Base-by-base conservation (phyloP, 108 stramenopile genomes). In the Nitzschia sp. region DNA sequence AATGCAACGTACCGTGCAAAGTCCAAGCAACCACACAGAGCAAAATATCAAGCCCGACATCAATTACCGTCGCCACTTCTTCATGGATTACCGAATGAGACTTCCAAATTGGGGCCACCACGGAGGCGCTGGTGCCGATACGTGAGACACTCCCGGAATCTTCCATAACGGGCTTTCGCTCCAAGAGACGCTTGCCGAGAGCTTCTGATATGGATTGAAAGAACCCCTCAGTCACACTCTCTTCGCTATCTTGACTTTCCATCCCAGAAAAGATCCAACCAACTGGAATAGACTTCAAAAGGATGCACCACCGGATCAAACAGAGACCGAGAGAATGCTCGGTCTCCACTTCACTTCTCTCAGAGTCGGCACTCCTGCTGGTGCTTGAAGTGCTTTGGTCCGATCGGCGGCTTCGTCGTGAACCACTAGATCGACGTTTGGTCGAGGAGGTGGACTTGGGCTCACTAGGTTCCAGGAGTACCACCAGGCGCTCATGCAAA, bases 311-410 rank as follows among this genome's bases (percentile, higher is more conserved):
- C 19, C 91, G 85, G n/a, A 74, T 71, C 38, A 92, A 81, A 41
- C 79, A 80, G 37, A 86, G 54, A 19, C 70, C 65, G 20, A 89
- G 82, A 37, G 88, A 76, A 53, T 80, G 66, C 48, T 92, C 85
- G 8, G 63, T 66, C 24, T 92, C 86, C 43, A 42, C 76, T 70
- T 75, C 67, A 50, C 29, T 57, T 12, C 51, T 57, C 9, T 67
- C 43, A 2, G 69, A 65, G 15, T 15, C 10, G 6, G 25, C 9
- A 17, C 57, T 58, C 1, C 19, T 39, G 59, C 67, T 63, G 24
- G 64, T 41, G 29, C 29, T 34, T 34, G 29, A 34, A 38, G 50
- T 71, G 42, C 51, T 52, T 5, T 12, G 7, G n/a, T 51, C 57
- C 21, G 54, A 64, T 39, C 53, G 60, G n/a, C 63, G 54, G 34